These are phyloP conservation scores for Paralagenidium karlingii DNA, from an alignment of 352 stramenopile genomes.

Conservation along the genomic window DNA sequence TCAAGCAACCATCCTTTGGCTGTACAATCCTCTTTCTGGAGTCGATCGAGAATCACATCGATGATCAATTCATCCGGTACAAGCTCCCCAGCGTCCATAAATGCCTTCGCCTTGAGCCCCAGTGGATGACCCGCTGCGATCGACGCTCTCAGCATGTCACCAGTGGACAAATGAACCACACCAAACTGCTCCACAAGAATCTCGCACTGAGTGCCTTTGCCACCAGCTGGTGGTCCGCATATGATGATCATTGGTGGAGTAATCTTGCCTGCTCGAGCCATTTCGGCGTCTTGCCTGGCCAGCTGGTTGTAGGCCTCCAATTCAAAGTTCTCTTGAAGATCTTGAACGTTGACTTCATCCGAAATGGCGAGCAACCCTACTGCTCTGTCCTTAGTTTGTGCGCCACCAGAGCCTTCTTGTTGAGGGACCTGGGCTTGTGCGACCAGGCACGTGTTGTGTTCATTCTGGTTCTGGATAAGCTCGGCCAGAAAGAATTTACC, in stretches of 20 bases:
- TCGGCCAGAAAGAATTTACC: conserved; percentile 90
- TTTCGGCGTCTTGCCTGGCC: conserved; percentile 16
- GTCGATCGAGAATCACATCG: conserved; percentile 40
- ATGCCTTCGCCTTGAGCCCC: conserved; percentile 18
- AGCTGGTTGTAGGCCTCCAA: conserved; percentile 71
- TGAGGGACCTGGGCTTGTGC: conserved; percentile 26
- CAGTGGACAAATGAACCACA: conserved; percentile 84
- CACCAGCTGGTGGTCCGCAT: conserved; percentile 83
- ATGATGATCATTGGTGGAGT: conserved; percentile 78
- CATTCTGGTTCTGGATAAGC: conserved; percentile 82
- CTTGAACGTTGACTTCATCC: conserved; percentile 66
- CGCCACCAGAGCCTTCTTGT: too few species aligned
- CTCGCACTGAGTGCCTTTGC: conserved; percentile 95
- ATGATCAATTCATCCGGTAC: conserved; percentile 36
- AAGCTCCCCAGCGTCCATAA: conserved; percentile 30
- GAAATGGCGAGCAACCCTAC: conserved; percentile 75
- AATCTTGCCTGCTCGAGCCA: conserved; percentile 10
- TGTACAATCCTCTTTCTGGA: conserved; percentile 73
- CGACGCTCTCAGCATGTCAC: conserved; percentile 82
- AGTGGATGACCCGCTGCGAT: conserved; percentile 34
- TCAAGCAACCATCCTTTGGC: conserved; percentile 84
- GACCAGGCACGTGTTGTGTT: conserved; percentile 74
- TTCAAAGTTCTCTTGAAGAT: conserved; percentile 80
- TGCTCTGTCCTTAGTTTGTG: conserved; percentile 23
- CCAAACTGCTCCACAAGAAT: conserved; percentile 73